A percentile compares a stretch with the other conserved stretches of the same genome.
These are phyloP conservation scores for Termitomyces sp. DNA, from an alignment of 768 basidiomycete genomes.

Conservation along the genomic window DNA sequence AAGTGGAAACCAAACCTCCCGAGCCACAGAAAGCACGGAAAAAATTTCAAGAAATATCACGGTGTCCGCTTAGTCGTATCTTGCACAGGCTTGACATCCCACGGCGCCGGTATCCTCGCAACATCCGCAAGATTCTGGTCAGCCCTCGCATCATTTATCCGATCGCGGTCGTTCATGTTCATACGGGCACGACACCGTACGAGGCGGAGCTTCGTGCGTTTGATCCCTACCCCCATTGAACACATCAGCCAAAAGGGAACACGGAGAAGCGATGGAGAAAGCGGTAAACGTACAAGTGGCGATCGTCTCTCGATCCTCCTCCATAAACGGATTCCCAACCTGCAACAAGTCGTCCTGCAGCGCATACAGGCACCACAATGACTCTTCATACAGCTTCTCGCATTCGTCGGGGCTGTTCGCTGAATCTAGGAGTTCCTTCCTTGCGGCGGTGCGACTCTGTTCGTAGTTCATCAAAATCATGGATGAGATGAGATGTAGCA, in stretches of 20 bases:
- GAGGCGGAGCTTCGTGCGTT: slow-evolving; percentile 79
- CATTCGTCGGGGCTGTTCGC: slow-evolving; percentile 76
- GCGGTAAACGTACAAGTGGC: slow-evolving; percentile 55
- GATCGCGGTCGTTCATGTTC: slow-evolving; percentile 71
- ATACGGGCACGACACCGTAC: slow-evolving; percentile 73
- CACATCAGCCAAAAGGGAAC: too few relatives aligned
- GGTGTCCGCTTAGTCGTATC: slow-evolving; percentile 13
- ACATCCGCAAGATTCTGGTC: slow-evolving; percentile 80
- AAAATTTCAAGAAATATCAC: background rate
- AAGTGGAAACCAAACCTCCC: background rate
- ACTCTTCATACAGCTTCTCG: slow-evolving; percentile 93
- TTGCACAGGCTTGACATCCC: slow-evolving; percentile 48
- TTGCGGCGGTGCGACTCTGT: slow-evolving; percentile 90
- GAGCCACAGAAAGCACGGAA: background rate
- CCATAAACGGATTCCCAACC: slow-evolving; percentile 78
- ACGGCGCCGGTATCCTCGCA: slow-evolving; percentile 66
- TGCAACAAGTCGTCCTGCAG: slow-evolving; percentile 86
- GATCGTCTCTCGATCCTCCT: slow-evolving; percentile 78
- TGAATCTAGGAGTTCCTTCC: slow-evolving; percentile 84
- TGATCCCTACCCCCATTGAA: slow-evolving; percentile 66
- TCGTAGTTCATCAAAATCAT: background rate
- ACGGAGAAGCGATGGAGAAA: too few relatives aligned
- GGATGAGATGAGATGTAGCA: background rate
- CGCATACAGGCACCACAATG: slow-evolving; percentile 90
- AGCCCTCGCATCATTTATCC: slow-evolving; percentile 70